Evolutionary conservation across 331 rosid genomes (phyloP).

Genomic region (Acacia pycnantha): DNA sequence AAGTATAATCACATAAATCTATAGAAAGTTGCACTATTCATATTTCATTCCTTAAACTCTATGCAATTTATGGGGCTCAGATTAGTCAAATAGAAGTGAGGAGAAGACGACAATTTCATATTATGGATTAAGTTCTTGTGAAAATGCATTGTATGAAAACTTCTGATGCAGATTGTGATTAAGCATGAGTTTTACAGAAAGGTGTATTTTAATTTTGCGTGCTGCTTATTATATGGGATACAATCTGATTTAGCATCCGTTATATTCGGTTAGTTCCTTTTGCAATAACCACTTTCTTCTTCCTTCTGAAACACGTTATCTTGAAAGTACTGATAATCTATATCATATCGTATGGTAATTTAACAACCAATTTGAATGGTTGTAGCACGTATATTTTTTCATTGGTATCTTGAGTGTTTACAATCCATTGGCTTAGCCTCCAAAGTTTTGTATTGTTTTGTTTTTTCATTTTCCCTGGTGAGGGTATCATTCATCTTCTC

Average conservation of each 20-base stretch:
- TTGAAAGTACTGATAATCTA: neutral
- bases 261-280: neutral
- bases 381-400: neutral
- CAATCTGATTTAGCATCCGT: neutral
- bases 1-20: neutral
- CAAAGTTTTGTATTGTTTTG: neutral
- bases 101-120: neutral
- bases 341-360: neutral
- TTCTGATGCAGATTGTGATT: constrained; percentile 12
- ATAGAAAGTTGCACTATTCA: neutral
- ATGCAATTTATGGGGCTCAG: neutral
- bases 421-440: neutral
- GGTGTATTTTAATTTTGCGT: constrained; percentile 3
- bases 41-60: neutral
- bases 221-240: neutral
- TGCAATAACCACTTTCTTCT: neutral
- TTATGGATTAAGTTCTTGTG: constrained; percentile 12
- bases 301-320: neutral
- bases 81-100: neutral
- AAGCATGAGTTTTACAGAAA: constrained; percentile 12
- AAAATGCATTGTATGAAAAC: neutral
- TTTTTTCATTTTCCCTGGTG: neutral
- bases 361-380: constrained; percentile 5
- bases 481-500: neutral
- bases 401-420: neutral